Evolutionary conservation across 495 filamentous ascomycete genomes (phyloP).

Genomic region (Neurospora sp.): DNA sequence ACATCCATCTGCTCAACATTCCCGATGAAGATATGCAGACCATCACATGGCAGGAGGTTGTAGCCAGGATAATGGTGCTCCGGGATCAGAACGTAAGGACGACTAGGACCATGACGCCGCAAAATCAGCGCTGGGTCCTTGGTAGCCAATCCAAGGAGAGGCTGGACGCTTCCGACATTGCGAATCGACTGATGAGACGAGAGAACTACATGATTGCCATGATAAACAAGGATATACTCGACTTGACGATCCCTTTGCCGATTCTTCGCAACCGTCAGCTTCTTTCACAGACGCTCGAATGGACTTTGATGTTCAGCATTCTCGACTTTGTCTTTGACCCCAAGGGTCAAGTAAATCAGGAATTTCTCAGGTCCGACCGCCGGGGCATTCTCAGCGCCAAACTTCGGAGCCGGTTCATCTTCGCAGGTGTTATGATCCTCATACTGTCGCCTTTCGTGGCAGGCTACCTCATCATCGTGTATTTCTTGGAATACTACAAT

Average conservation of each 20-base stretch:
- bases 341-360: conserved; percentile 67
- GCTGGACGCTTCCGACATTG: conserved; percentile 94
- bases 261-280: conserved; percentile 69
- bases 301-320: conserved; percentile 79
- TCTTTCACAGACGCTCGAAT: conserved; percentile 73
- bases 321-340: conserved; percentile 92
- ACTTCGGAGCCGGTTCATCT: conserved; percentile 63
- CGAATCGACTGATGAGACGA: conserved; percentile 89
- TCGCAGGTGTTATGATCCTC: conserved; percentile 78
- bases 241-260: conserved; percentile 76
- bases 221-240: conserved; percentile 90
- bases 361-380: conserved; percentile 74
- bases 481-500: conserved; percentile 87
- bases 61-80: conserved; percentile 76
- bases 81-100: conserved; percentile 82
- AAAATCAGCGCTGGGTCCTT: conserved; percentile 50
- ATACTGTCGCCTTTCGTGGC: conserved; percentile 77
- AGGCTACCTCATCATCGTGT: conserved; percentile 71
- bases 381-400: conserved; percentile 66
- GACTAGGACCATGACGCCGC: conserved; percentile 46
- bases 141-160: conserved; percentile 87
- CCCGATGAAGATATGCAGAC: conserved; percentile 92
- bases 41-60: conserved; percentile 90
- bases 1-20: conserved; percentile 71
- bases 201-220: conserved; percentile 95